Conservation (phyloP, 371 early-diverging fungal species). For the Apophysomyces elegans region DNA sequence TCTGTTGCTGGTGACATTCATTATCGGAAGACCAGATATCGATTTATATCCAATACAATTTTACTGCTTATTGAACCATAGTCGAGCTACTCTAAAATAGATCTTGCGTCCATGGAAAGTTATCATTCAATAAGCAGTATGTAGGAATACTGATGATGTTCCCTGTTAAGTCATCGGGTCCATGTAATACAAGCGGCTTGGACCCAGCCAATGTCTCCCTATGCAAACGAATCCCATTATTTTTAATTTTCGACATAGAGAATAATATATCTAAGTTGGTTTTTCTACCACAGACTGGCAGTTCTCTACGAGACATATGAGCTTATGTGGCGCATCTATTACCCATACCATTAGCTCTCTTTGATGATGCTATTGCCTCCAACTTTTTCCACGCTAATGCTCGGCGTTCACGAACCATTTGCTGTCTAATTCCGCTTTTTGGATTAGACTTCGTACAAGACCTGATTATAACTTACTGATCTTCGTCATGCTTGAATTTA, state of each 20-base stretch:
- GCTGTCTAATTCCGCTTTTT: background rate
- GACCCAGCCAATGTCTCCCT: too few relatives aligned
- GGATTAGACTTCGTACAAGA: background rate
- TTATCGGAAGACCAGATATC: too few relatives aligned
- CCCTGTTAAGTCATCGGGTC: too few relatives aligned
- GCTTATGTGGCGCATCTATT: background rate
- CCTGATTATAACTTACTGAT: constrained; percentile 1
- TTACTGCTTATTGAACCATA: too few relatives aligned
- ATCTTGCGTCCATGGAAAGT: too few relatives aligned
- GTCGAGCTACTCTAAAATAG: too few relatives aligned
- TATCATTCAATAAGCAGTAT: too few relatives aligned
- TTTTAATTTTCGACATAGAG: background rate
- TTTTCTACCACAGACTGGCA: constrained; percentile 2
- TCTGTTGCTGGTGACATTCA: too few relatives aligned
- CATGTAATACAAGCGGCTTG: too few relatives aligned
- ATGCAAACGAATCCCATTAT: too few relatives aligned
- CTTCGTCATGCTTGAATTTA: constrained; percentile 52
- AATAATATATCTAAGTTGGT: background rate
- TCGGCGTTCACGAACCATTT: background rate
- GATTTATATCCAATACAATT: too few relatives aligned
- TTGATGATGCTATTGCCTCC: constrained; percentile 6
- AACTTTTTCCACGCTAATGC: constrained; percentile 1
- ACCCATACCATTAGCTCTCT: background rate
- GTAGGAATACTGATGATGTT: too few relatives aligned
- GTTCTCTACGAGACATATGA: background rate